Percentiles rank a stretch among this genome's conserved stretches.
These are phyloP conservation scores for Aquilaria sinensis DNA, from an alignment of 345 rosid genomes.

Conservation along the genomic window DNA sequence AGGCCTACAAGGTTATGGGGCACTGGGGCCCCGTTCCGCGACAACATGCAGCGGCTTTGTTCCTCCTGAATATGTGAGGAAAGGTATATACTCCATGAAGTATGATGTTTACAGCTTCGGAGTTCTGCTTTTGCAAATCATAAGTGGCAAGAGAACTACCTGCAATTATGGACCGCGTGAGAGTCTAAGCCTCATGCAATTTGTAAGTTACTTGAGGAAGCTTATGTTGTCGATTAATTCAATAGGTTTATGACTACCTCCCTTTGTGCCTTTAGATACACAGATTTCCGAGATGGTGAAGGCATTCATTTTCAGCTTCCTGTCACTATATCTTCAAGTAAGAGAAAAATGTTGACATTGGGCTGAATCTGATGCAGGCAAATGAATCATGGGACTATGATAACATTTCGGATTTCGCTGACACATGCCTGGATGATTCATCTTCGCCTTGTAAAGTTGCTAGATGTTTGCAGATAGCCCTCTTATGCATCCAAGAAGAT, in stretches of 20 bases:
- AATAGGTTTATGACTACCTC: no score
- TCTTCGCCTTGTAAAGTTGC: neutral
- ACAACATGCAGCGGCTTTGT: slow-evolving; percentile 17
- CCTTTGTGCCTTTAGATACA: neutral
- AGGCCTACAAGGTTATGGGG: no score
- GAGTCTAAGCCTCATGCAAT: neutral
- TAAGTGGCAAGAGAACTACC: slow-evolving; percentile 4
- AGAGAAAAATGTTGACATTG: neutral
- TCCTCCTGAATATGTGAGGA: slow-evolving; percentile 12
- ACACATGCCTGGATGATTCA: slow-evolving; percentile 7
- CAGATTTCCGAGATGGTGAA: neutral
- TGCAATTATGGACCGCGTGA: neutral
- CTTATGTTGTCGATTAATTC: no score
- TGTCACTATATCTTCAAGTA: neutral
- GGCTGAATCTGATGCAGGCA: slow-evolving; percentile 5
- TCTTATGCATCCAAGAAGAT: slow-evolving; percentile 13
- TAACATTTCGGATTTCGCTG: slow-evolving; percentile 6
- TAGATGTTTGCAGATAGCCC: slow-evolving; percentile 9
- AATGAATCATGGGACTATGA: slow-evolving; percentile 1
- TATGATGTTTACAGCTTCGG: slow-evolving; percentile 11
- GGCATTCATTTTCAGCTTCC: no score
- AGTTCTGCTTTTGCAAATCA: slow-evolving; percentile 8
- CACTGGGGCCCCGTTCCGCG: no score
- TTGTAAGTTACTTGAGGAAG: neutral
- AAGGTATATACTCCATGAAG: slow-evolving; percentile 6